Base-by-base conservation (phyloP, 768 basidiomycete species). In the Hygrocybe coccinea region DNA sequence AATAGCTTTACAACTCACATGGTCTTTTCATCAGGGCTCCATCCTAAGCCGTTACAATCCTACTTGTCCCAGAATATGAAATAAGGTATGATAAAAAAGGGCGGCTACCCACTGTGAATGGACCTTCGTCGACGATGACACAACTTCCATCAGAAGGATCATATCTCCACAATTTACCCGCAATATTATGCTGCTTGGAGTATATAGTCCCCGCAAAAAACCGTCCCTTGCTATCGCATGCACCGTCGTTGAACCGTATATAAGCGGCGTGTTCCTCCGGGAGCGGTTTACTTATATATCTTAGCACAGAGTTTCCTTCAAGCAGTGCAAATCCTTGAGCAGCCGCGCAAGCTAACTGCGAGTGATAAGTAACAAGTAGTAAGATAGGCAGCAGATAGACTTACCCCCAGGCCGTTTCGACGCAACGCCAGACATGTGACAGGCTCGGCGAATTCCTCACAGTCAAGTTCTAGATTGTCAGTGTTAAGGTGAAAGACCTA, bases 211-310 rank as follows among this genome's bases (percentile, higher is more conserved):
- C 86, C 21, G 83, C 82, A 60, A 86, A 80, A 65, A 82, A 86
- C 39, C 84, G 77, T 5, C 86, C 86, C 60, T 76, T 70, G 55
- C 70, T 76, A 62, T 86, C 85, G 63, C 86, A 87, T 2, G 75
- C 84, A 35, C 85, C 86, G 61, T 87, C 86, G 68, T 88, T 86
- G 71, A 87, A 85, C 41, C 86, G 77, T 25, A 77, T 80, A 58
- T 78, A 71, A 2, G 71, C 66, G 10, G 62, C 60, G 36, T 79
- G 71, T 21, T 71, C 64, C 9, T 65, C 59, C n/a, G 76, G 69
- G 6, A 87, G 62, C 11, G 86, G 84, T 66, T 76, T 67, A 54
- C 69, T 72, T 57, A 88, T 65, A 66, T 85, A 81, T 35, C 67
- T 69, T 22, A 83, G 62, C 17, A 61, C 70, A 12, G 78, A 74